Evolutionary conservation across 805 yeast species (phyloP), one percentile per base, ranked within the genome.

Genomic region (Nakazawaea ernobii): DNA sequence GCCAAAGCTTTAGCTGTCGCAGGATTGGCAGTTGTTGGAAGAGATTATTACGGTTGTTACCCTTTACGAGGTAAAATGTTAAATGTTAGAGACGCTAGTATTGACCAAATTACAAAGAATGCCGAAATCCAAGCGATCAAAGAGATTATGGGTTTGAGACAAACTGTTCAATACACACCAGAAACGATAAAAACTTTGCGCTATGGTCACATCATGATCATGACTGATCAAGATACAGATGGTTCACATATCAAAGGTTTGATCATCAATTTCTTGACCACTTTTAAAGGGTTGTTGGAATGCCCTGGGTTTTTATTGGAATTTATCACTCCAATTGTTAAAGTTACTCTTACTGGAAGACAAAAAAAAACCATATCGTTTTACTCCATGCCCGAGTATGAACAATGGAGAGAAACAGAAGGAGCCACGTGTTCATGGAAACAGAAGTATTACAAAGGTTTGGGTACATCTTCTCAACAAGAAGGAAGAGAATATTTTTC

Each of bases 181-280:
- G 82, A 81, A 17, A 84, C 82, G 53, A 72, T 86, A 13, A 77
- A 78, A 49, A 81, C 84, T 4, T 71, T 94, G 52, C 80, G 99
- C 63, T 94, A 94, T 61, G 99, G 99, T 33, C 96, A 90, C 63
- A 77, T 94, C 44, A 94, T 94, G 98, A 90, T 94, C 62, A 94
- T 94, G 98, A 90, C 99, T 6, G 99, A 94, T 85, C 99, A 94
- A 69, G 99, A 94, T 88, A 96, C 91, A 57, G 99, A 94, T 75
- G 99, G 99, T 52, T 86, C 96, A 14, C 99, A 94, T 71, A 94
- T 94, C 63, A 94, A 94, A 63, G 99, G 99, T 54, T 75, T 94
- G 55, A 79, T 94, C 49, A 94, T 94, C 59, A 94, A 94, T 63
- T 94, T 94, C 59, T 69, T 94, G 50, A 78, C 92, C 4, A 85